Base-by-base conservation (phyloP, 2,329 filamentous ascomycete genomes). In the Pseudogymnoascus verrucosus region DNA sequence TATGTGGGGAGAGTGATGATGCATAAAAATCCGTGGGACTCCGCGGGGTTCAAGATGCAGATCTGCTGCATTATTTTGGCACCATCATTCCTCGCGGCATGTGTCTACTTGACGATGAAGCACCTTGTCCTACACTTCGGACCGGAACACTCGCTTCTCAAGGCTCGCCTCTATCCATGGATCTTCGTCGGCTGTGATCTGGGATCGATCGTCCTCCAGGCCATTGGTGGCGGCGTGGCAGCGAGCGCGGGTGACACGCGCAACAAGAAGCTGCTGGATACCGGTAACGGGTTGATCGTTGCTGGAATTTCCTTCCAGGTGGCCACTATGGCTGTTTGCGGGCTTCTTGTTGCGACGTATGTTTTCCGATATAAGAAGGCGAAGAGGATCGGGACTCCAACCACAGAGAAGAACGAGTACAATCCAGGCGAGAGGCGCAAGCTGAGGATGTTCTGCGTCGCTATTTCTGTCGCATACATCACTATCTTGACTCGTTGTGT, bases 71-170 rank as follows among this genome's bases (percentile, higher is more conserved):
- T 68, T 11, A 67, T 66, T 11, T 62, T 70, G 54, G 59, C 66
- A 2, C 69, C 70, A 5, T 84, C 84, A 31, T 78, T 88, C 64
- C 77, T 87, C 73, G 85, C 84, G 74, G 83, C 84, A 67, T 80
- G 79, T 70, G 82, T 88, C 73, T 88, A 88, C 76, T 80, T 88
- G 26, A 86, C 82, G 3, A 80, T 88, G 65, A 85, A 86, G 72
- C 84, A 86, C 76, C 73, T 84, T 67, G 78, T 80, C 64, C 74
- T 82, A 36, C 73, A 78, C 57, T 76, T 84, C 65, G 77, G 76
- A 72, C 78, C 82, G 7, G 47, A 68, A 39, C 75, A 83, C 62
- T 84, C 82, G n/a, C 79, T 80, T 66, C 69, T 85, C 64, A 76
- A 76, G 3, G 79, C 83, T 19, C 72, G 71, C n/a, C 77, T 78